Base-by-base conservation (phyloP, 257 asterid species). In the Thymus mandschuricus region DNA sequence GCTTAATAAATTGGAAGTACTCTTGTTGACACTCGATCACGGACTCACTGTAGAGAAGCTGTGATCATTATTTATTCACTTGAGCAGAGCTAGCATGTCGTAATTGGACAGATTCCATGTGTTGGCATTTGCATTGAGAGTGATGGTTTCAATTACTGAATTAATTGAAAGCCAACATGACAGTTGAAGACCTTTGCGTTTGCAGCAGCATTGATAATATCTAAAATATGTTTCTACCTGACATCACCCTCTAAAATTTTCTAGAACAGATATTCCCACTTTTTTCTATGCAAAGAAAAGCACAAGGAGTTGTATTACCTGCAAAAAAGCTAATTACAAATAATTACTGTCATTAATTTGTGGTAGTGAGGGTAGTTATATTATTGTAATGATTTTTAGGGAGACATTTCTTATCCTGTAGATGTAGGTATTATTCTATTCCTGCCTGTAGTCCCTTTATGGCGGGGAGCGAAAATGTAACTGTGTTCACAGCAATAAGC, bases 371-470 rank as follows among this genome's bases (percentile, higher is more conserved):
- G 6, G 55, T 13, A 49, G 29, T 49, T 49, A 49, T 13, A 6
- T n/a, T 12, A 3, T n/a, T 51, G 15, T 50, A 1, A 51, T 51
- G 30, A 15, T 15, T 51, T 49, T 13, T 15, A 2, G 21, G 1
- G 57, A 12, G 49, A 66, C 46, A 50, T n/a, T 64, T 51, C 11
- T 50, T 31, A 30, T 50, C 58, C 8, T 1, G 34, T 38, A 59
- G 34, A 51, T 65, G 43, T 21, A 13, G 28, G 52, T 79, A 28
- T 64, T 69, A 33, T 8, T 15, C 31, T 41, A 73, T 45, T 34
- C 56, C 11, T 64, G 55, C 51, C 57, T 73, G 44, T n/a, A n/a
- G n/a, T n/a, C n/a, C n/a, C n/a, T n/a, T n/a, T 34, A n/a, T 46
- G 35, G 50, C 34, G 3, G 6, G 41, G 38, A 57, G 57, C 73